Evolutionary conservation across 495 filamentous ascomycete genomes (phyloP).

Genomic region (Arthonia radiata): DNA sequence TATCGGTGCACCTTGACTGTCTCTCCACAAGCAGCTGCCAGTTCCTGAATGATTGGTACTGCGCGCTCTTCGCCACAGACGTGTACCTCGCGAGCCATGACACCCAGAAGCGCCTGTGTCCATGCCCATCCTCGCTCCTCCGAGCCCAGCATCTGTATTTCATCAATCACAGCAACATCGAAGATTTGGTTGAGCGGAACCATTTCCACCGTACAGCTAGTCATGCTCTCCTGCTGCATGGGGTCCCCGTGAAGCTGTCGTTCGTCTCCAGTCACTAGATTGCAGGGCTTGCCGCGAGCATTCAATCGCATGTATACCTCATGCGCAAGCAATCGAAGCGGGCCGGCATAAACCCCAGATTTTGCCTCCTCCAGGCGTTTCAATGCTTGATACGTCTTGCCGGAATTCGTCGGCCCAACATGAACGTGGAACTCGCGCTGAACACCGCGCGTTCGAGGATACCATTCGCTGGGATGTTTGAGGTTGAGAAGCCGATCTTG

Average conservation of each 20-base stretch:
- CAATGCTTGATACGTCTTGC: slow-evolving; percentile 89
- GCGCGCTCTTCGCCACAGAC: slow-evolving; percentile 75
- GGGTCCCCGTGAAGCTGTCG: slow-evolving; percentile 28
- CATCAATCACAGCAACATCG: slow-evolving; percentile 89
- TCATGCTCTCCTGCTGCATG: slow-evolving; percentile 22
- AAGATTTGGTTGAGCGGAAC: slow-evolving; percentile 39
- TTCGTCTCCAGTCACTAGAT: slow-evolving; percentile 83
- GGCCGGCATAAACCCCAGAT: slow-evolving; percentile 73
- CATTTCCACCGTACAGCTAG: slow-evolving; percentile 95
- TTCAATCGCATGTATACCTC: slow-evolving; percentile 71
- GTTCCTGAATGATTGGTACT: slow-evolving; percentile 51
- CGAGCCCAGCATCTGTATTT: slow-evolving; percentile 92
- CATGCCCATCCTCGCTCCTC: slow-evolving; percentile 76
- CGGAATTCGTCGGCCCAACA: slow-evolving; percentile 93
- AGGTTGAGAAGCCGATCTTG: slow-evolving; percentile 52
- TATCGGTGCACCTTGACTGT: slow-evolving; percentile 59
- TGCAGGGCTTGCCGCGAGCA: slow-evolving; percentile 45
- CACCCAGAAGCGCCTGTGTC: slow-evolving; percentile 76
- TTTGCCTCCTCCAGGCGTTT: slow-evolving; percentile 56
- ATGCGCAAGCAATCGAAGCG: slow-evolving; percentile 72
- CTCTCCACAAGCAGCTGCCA: slow-evolving; percentile 67
- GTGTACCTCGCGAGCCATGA: slow-evolving; percentile 71
- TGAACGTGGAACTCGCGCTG: slow-evolving; percentile 76
- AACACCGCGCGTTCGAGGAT: slow-evolving; percentile 47
- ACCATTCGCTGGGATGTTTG: slow-evolving; percentile 77